Conservation (phyloP, 129 eudicot species). For the Helichrysum umbraculigerum region DNA sequence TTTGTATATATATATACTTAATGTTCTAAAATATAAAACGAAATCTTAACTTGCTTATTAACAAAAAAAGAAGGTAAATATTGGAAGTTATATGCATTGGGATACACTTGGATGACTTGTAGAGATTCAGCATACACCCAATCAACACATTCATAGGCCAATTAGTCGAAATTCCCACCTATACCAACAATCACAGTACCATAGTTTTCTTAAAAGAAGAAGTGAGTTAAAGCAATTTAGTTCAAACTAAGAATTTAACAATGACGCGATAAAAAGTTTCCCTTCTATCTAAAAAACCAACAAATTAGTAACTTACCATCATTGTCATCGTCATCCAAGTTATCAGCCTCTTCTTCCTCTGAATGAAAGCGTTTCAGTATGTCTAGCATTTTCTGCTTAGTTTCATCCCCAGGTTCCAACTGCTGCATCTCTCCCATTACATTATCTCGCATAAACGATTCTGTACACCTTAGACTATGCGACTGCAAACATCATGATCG, state of each 20-base stretch:
- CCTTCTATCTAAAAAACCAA: background rate
- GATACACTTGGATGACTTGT: background rate
- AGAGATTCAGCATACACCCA: background rate
- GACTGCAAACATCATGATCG: constrained; percentile 44
- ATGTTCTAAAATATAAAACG: background rate
- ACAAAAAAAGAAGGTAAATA: too few species aligned
- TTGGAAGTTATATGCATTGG: background rate
- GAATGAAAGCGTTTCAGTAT: constrained; percentile 75
- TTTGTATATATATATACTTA: too few species aligned
- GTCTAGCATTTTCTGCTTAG: constrained; percentile 73
- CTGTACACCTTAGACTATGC: constrained; percentile 85
- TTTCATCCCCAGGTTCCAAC: constrained; percentile 57
- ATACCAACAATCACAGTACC: background rate
- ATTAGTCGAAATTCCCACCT: too few species aligned
- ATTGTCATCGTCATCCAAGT: constrained; percentile 39
- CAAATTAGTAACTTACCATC: constrained; percentile 46
- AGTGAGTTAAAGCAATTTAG: background rate
- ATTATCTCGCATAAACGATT: constrained; percentile 94
- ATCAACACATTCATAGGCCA: background rate
- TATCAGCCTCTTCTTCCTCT: constrained; percentile 77
- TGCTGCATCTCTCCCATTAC: constrained; percentile 77
- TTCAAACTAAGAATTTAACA: background rate
- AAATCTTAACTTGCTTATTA: too few species aligned
- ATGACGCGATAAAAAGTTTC: background rate
- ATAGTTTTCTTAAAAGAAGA: background rate